Conservation (phyloP, 768 basidiomycete genomes). For the Termitomyces sp. region DNA sequence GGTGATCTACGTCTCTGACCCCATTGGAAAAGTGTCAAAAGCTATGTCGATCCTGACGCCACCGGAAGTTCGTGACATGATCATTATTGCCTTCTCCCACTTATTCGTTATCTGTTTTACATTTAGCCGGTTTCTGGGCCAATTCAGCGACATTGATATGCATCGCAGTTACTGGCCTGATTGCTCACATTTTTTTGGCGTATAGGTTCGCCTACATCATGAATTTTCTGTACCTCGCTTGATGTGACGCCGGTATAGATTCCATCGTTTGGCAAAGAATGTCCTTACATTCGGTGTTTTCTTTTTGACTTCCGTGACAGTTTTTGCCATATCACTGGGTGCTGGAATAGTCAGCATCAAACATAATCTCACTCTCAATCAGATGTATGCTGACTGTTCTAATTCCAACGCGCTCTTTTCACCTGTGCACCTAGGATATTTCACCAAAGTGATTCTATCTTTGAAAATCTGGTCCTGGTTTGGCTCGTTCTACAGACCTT, state of each 20-base stretch:
- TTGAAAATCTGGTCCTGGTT: neutral
- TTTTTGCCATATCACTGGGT: conserved; percentile 12
- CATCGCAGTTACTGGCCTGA: conserved; percentile 26
- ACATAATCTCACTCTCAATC: conserved; percentile 9
- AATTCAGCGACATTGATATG: conserved; percentile 30
- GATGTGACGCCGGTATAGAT: conserved; percentile 10
- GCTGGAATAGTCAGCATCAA: conserved; percentile 10
- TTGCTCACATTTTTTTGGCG: conserved; percentile 30
- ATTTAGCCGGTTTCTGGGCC: conserved; percentile 26
- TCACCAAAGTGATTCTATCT: neutral
- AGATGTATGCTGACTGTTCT: conserved; percentile 11
- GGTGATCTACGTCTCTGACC: neutral
- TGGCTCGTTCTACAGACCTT: conserved; percentile 8
- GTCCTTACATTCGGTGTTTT: neutral
- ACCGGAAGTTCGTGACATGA: conserved; percentile 7
- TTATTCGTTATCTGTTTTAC: neutral
- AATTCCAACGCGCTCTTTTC: neutral
- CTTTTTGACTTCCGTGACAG: neutral
- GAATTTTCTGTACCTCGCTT: conserved; percentile 11
- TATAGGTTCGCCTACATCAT: conserved; percentile 17
- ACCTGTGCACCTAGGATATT: neutral
- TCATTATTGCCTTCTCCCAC: neutral
- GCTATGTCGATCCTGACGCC: conserved; percentile 11
- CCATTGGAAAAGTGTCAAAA: conserved; percentile 10
- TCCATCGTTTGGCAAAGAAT: conserved; percentile 7